Conservation (phyloP, 306 rosid genomes). For the Trifolium dubium region DNA sequence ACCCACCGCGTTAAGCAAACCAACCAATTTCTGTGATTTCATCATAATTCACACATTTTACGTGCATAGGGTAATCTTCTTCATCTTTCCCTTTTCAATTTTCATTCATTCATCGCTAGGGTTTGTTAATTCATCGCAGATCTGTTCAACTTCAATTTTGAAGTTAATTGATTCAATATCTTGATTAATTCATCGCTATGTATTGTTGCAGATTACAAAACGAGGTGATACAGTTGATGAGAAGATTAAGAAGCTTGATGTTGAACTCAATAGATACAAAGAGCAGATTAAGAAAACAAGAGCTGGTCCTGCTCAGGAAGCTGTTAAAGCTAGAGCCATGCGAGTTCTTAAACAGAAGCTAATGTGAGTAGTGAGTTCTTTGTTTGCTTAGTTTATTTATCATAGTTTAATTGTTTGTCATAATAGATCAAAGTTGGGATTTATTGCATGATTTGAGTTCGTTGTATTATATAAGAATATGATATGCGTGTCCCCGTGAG, state of each 20-base stretch:
- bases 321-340: constrained; percentile 92
- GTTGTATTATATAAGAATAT: not conserved
- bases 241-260: constrained; percentile 85
- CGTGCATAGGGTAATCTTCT: too few relatives aligned
- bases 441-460: constrained; percentile 15
- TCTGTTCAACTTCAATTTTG: constrained; percentile 23
- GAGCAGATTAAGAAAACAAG: constrained; percentile 95
- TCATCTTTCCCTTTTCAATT: not conserved
- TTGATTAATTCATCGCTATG: too few relatives aligned
- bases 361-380: constrained; percentile 60
- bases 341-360: constrained; percentile 92
- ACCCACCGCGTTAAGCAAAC: constrained; percentile 38
- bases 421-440: too few relatives aligned
- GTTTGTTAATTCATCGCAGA: constrained; percentile 2
- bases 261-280: constrained; percentile 81
- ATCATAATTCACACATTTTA: too few relatives aligned
- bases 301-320: constrained; percentile 96
- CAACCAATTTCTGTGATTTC: too few relatives aligned
- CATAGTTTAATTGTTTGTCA: too few relatives aligned
- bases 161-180: too few relatives aligned
- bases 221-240: constrained; percentile 92
- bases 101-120: not conserved
- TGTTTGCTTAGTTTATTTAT: too few relatives aligned
- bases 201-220: constrained; percentile 65
- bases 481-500: not conserved